Evolutionary conservation across 2,329 filamentous ascomycete genomes (phyloP).

Genomic region (Fusarium anguioides): DNA sequence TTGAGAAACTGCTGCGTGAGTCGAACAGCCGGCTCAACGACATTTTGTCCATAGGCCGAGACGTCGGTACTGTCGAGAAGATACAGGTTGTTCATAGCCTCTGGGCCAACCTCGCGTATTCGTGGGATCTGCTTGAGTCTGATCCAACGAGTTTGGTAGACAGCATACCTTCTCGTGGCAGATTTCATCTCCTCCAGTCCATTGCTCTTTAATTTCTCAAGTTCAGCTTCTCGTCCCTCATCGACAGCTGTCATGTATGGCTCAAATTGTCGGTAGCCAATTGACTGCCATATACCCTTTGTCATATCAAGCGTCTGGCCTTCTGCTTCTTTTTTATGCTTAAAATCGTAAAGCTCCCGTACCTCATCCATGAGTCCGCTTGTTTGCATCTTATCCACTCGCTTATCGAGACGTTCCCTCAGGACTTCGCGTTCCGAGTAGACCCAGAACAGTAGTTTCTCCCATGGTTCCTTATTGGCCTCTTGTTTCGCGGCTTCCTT

Average conservation of each 20-base stretch:
- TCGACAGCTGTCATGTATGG: slow-evolving; percentile 69
- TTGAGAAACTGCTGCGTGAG: slow-evolving; percentile 73
- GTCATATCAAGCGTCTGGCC: slow-evolving; percentile 74
- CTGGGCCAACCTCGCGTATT: slow-evolving; percentile 65
- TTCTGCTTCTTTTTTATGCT: slow-evolving; percentile 49
- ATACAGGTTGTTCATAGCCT: slow-evolving; percentile 71
- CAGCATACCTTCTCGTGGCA: slow-evolving; percentile 89
- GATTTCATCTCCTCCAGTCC: slow-evolving; percentile 82
- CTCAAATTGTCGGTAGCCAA: slow-evolving; percentile 93
- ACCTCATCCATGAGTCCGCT: slow-evolving; percentile 63
- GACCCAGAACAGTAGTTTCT: slow-evolving; percentile 85
- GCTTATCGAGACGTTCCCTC: slow-evolving; percentile 75
- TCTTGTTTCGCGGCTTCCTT: slow-evolving; percentile 47
- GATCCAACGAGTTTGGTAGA: slow-evolving; percentile 88
- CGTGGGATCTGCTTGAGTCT: slow-evolving; percentile 81
- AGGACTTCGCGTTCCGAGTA: slow-evolving; percentile 78
- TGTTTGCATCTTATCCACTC: slow-evolving; percentile 87
- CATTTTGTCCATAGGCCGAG: slow-evolving; percentile 68
- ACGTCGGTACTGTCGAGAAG: slow-evolving; percentile 83
- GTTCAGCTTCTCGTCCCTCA: slow-evolving; percentile 49
- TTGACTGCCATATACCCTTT: slow-evolving; percentile 94
- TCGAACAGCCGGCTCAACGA: slow-evolving; percentile 71
- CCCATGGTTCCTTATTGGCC: slow-evolving; percentile 52
- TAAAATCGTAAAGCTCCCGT: slow-evolving; percentile 57
- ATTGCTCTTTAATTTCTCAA: slow-evolving; percentile 65